A percentile compares a stretch with the other conserved stretches of the same genome.
phyloP scores from a whole-genome alignment of 1,284 basidiomycete genomes.

The Trametes sp. region DNA sequence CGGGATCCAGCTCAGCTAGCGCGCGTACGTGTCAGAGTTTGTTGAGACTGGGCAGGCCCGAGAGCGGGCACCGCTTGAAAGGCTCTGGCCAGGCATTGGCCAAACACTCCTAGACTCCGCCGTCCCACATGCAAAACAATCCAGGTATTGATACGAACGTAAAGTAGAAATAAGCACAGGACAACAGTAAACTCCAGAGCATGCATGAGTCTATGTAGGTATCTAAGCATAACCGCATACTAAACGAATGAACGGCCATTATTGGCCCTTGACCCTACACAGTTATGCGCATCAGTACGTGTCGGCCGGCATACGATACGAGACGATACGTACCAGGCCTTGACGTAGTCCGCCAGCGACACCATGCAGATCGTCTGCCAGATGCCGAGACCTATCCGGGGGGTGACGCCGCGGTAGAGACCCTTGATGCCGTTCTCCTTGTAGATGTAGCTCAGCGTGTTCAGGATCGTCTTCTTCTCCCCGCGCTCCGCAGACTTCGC shows the following conservation, averaged over 20 bases:
- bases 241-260: slow-evolving; percentile 12
- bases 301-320: too few relatives aligned
- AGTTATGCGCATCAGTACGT: slow-evolving; percentile 11
- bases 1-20: background rate
- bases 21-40: too few relatives aligned
- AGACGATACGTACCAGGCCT: slow-evolving; percentile 67
- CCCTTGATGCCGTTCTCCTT: slow-evolving; percentile 97
- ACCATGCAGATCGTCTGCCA: slow-evolving; percentile 99
- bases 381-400: slow-evolving; percentile 94
- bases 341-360: slow-evolving; percentile 95
- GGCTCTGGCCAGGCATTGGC: background rate
- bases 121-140: background rate
- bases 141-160: slow-evolving; percentile 27
- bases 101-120: background rate
- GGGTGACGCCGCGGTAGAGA: slow-evolving; percentile 96
- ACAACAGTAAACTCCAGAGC: slow-evolving; percentile 20
- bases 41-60: background rate
- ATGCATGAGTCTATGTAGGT: slow-evolving; percentile 23
- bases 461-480: slow-evolving; percentile 90
- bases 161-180: slow-evolving; percentile 34
- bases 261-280: slow-evolving; percentile 45
- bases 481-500: slow-evolving; percentile 88
- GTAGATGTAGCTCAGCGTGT: slow-evolving; percentile 94
- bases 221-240: slow-evolving; percentile 18
- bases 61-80: background rate